Evolutionary conservation across 2,329 filamentous ascomycete genomes (phyloP).

Genomic region (Alternaria alternata): DNA sequence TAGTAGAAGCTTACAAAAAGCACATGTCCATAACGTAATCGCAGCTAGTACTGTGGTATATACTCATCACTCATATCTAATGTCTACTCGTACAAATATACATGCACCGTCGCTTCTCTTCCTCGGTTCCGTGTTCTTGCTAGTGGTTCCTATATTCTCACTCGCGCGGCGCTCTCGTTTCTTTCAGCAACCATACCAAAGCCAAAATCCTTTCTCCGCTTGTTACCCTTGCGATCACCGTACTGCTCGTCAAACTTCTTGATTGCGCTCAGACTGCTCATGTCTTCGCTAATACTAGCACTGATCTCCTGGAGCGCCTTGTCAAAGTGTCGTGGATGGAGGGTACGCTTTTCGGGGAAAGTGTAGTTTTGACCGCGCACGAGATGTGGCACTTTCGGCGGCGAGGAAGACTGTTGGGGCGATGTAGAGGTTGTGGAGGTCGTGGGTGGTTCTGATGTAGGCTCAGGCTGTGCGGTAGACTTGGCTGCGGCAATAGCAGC

Average conservation of each 20-base stretch:
- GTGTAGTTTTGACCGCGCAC: constrained; percentile 55
- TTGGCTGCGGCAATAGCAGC: constrained; percentile 40
- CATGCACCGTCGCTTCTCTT: not conserved
- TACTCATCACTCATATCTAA: not conserved
- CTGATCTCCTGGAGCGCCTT: constrained; percentile 87
- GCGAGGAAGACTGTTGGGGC: not conserved
- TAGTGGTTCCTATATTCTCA: constrained; percentile 28
- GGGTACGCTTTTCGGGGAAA: constrained; percentile 73
- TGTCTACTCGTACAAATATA: constrained; percentile 5
- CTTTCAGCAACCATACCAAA: constrained; percentile 51
- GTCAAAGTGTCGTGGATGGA: constrained; percentile 79
- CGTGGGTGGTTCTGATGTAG: not conserved
- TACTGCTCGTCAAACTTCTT: constrained; percentile 96
- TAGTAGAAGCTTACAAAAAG: not conserved
- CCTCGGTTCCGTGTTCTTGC: not conserved
- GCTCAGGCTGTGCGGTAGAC: constrained; percentile 11
- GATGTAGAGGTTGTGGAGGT: constrained; percentile 14
- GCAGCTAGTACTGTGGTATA: not conserved
- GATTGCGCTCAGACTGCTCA: constrained; percentile 84
- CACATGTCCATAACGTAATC: not conserved
- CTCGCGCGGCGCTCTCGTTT: constrained; percentile 45
- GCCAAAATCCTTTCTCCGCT: constrained; percentile 66
- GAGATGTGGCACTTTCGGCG: constrained; percentile 44
- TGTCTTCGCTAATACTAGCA: constrained; percentile 92
- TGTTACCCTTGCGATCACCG: constrained; percentile 76